Evolutionary conservation across 2,329 filamentous ascomycete genomes (phyloP), one percentile per base, ranked within the genome.

Genomic region (Clarireedia hainanense): DNA sequence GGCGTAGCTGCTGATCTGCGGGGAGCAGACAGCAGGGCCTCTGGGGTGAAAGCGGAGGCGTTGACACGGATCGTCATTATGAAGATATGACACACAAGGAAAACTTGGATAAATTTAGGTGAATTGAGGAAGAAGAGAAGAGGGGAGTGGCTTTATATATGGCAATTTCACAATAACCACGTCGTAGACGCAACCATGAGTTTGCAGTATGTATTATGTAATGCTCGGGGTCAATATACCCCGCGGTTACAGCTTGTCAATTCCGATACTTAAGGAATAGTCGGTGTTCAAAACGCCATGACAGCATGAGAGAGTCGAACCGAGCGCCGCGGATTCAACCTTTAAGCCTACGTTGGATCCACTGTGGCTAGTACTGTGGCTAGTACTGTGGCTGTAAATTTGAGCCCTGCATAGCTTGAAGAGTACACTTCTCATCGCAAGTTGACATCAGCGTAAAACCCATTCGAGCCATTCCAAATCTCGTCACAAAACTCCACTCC

Each of bases 1-100:
- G 88, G 88, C 1, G 82, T 70, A 48, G 83, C 88, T 15, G 82
- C 70, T 10, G 85, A 88, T 48, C 88, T 82, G 56, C 89, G 83
- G 34, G 88, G 87, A 15, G 87, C 86, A 61, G 85, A 85, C 65
- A 94, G 79, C 57, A 94, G 77, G 62, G 89, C 85, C 75, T 89
- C 81, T 4, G 88, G 86, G 9, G 86, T 90, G 72, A 91, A 88
- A 63, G 85, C 86, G 63, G 77, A 76, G 9, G 85, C 84, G 63
- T 79, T 78, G 67, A 88, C 84, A 62, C 79, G 78, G 67, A 88
- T 78, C 6, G 85, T 89, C 88, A 91, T 91, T n/a, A 45, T 58
- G 42, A 12, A 46, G 6, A 46, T 46, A 23, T 14, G 26, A 20
- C 6, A 20, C 5, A 6, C 39, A 42, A 17, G 7, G 20, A 3